Conservation (phyloP, 2,329 filamentous ascomycete species). For the Eutypa lata region DNA sequence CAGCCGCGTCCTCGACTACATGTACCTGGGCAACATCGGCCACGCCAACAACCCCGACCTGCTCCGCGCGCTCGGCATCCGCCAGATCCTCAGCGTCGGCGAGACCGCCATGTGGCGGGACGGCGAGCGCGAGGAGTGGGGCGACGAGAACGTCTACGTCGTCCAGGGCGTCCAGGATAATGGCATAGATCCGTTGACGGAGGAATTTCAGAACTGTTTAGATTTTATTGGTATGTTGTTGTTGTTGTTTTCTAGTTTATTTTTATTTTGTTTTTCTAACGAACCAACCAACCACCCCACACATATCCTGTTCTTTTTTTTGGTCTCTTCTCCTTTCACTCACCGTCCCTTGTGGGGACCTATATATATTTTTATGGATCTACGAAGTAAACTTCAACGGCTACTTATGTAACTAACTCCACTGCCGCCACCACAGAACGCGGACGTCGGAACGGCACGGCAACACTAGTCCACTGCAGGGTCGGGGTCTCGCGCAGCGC, state of each 20-base stretch:
- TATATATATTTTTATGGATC: no score
- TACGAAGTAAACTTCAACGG: not conserved
- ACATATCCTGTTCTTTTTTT: not conserved
- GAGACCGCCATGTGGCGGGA: conserved; percentile 82
- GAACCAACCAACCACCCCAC: conserved; percentile 1
- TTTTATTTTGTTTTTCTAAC: not conserved
- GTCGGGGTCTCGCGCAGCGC: conserved; percentile 94
- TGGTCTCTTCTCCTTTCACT: no score
- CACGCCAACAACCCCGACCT: conserved; percentile 94
- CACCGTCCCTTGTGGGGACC: no score
- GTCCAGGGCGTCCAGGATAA: conserved; percentile 93
- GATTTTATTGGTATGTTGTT: conserved; percentile 79
- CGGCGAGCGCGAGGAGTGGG: conserved; percentile 69
- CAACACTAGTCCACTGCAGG: conserved; percentile 92
- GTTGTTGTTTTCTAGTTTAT: not conserved
- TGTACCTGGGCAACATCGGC: conserved; percentile 91
- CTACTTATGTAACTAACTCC: conserved; percentile 5
- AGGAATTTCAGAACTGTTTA: conserved; percentile 81
- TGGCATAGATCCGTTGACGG: conserved; percentile 85
- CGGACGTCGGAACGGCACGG: conserved; percentile 71
- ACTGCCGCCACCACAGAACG: conserved; percentile 53
- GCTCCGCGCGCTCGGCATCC: conserved; percentile 75
- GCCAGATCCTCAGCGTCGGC: conserved; percentile 85
- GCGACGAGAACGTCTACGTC: conserved; percentile 71
- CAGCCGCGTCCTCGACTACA: conserved; percentile 83